These are phyloP conservation scores for Neonectria coccinea DNA, from an alignment of 2,329 filamentous ascomycete species.

Conservation along the genomic window DNA sequence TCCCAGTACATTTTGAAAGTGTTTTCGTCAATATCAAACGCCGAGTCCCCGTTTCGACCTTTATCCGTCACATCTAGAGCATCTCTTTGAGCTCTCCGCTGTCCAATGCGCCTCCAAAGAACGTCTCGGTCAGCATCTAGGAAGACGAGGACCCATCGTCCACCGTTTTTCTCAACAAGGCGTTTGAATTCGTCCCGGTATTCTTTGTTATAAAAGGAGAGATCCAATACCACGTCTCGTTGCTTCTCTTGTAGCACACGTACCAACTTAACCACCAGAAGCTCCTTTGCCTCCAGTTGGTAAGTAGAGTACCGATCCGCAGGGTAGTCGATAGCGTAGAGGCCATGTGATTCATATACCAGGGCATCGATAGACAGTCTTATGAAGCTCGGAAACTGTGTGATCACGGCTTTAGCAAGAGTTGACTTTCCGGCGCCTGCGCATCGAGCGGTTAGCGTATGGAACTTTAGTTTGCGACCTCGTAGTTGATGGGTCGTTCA, in stretches of 20 bases:
- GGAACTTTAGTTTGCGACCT: too few relatives aligned
- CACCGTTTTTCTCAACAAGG: conserved; percentile 42
- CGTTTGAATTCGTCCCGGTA: conserved; percentile 48
- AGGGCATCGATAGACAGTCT: too few relatives aligned
- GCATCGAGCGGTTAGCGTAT: too few relatives aligned
- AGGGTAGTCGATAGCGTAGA: too few relatives aligned
- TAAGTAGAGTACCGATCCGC: too few relatives aligned
- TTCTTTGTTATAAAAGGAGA: conserved; percentile 47
- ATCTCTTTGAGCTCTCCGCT: conserved; percentile 38
- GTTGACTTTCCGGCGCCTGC: too few relatives aligned
- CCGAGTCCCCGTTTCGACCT: conserved; percentile 21
- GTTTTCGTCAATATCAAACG: conserved; percentile 12
- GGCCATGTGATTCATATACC: too few relatives aligned
- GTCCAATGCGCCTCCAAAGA: conserved; percentile 48
- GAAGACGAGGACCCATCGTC: conserved; percentile 48
- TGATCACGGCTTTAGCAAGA: too few relatives aligned
- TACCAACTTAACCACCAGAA: too few relatives aligned
- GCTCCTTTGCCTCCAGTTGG: conserved; percentile 10
- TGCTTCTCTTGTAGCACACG: conserved; percentile 27
- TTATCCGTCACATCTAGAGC: neutral
- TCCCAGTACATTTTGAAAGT: conserved; percentile 10
- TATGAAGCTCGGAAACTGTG: too few relatives aligned
- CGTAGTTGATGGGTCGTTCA: too few relatives aligned
- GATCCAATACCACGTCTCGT: conserved; percentile 47
- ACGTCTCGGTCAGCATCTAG: conserved; percentile 42